phyloP scores from a whole-genome alignment of 2,329 filamentous ascomycete species.

The Tympanopsis confertula region DNA sequence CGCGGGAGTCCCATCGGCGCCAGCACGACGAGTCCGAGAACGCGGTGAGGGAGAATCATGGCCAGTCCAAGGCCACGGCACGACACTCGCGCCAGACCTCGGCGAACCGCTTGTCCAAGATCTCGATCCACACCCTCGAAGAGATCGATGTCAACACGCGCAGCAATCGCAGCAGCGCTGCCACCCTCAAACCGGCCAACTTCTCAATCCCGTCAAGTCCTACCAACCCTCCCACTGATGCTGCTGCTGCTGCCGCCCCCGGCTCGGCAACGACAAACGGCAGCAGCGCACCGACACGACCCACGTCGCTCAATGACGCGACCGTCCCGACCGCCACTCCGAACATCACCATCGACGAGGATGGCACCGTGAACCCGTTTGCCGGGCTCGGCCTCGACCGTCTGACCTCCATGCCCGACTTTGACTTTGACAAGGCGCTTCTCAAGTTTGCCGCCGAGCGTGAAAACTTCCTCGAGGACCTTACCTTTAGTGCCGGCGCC shows the following conservation, averaged over 20 bases:
- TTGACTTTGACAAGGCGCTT: conserved; percentile 87
- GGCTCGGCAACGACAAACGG: conserved; percentile 3
- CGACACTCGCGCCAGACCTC: conserved; percentile 53
- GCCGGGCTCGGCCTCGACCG: conserved; percentile 18
- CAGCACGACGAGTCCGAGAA: background rate
- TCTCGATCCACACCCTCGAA: conserved; percentile 42
- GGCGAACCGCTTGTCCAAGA: conserved; percentile 43
- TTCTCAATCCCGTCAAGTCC: no score
- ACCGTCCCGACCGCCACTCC: background rate
- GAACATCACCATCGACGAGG: conserved; percentile 1
- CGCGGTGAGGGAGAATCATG: no score
- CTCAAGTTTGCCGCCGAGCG: conserved; percentile 88
- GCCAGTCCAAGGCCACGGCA: conserved; percentile 19
- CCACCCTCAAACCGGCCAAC: conserved; percentile 30
- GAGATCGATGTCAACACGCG: conserved; percentile 44
- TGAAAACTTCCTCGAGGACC: conserved; percentile 84
- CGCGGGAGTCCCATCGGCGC: no score
- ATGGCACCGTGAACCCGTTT: conserved; percentile 1
- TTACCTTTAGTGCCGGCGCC: conserved; percentile 77
- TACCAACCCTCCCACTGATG: conserved; percentile 2
- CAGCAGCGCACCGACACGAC: conserved; percentile 7
- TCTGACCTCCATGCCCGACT: conserved; percentile 35
- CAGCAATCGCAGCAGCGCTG: conserved; percentile 57
- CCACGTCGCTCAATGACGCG: conserved; percentile 3
- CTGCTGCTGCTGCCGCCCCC: conserved; percentile 3